These are phyloP conservation scores for Vitellaria paradoxa DNA, from an alignment of 179 eudicot species.

Conservation along the genomic window DNA sequence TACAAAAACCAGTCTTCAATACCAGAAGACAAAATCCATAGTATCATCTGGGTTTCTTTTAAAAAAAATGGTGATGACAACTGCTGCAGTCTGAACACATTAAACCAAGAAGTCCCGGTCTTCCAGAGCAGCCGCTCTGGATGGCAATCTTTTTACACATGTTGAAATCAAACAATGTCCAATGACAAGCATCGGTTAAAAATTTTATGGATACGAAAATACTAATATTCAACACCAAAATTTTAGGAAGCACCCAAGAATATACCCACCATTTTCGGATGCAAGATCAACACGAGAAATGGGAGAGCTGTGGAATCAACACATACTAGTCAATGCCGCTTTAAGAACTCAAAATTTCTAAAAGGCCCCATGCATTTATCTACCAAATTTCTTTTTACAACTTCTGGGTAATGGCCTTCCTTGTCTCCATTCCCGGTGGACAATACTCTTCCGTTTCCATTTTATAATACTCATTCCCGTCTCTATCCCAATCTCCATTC, in stretches of 20 bases:
- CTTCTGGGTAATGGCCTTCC: not conserved
- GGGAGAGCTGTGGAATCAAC: not conserved
- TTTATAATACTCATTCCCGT: too few relatives aligned
- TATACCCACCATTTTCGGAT: not conserved
- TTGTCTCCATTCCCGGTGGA: too few relatives aligned
- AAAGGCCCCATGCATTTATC: not conserved
- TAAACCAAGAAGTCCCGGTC: not conserved
- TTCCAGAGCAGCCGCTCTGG: not conserved
- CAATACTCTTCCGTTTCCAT: too few relatives aligned
- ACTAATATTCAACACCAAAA: not conserved
- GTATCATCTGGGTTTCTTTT: not conserved
- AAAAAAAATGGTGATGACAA: too few relatives aligned
- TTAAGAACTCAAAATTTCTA: not conserved
- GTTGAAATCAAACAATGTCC: not conserved
- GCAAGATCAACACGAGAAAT: not conserved
- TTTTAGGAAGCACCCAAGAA: not conserved
- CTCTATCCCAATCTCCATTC: too few relatives aligned
- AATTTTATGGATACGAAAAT: not conserved
- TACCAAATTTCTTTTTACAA: not conserved
- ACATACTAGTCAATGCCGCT: not conserved
- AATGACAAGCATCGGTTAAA: not conserved
- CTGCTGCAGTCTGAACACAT: not conserved
- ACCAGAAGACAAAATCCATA: constrained; percentile 2
- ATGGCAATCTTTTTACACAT: not conserved
- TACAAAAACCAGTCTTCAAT: not conserved